Conservation (phyloP, 345 rosid species). For the Pugionium dolabratum region DNA sequence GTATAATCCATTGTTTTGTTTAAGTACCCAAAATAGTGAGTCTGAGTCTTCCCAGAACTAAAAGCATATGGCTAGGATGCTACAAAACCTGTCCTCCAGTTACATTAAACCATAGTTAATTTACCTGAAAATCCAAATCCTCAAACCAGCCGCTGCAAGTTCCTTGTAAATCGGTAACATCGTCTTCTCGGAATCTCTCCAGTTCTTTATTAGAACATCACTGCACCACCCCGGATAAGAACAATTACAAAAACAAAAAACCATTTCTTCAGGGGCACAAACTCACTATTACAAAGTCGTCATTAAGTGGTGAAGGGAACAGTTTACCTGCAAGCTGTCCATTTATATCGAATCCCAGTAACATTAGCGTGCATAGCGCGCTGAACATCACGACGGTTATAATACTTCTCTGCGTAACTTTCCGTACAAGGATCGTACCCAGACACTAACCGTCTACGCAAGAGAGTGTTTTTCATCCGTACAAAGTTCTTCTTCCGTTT, state of each 20-base stretch:
- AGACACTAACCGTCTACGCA: conserved; percentile 52
- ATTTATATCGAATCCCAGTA: conserved; percentile 71
- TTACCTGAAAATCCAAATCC: conserved; percentile 96
- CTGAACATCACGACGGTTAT: conserved; percentile 68
- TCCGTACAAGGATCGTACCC: conserved; percentile 92
- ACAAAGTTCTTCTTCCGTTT: conserved; percentile 34
- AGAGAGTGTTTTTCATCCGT: conserved; percentile 59
- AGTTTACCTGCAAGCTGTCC: conserved; percentile 91
- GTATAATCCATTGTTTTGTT: not conserved
- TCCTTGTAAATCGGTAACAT: conserved; percentile 75
- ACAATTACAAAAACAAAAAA: conserved; percentile 5
- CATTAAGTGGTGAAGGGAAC: not conserved
- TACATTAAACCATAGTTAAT: conserved; percentile 10
- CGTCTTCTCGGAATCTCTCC: conserved; percentile 79
- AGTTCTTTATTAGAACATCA: conserved; percentile 58
- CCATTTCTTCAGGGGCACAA: not conserved
- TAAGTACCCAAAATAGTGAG: not conserved
- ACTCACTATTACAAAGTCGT: not conserved
- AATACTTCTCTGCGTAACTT: conserved; percentile 83
- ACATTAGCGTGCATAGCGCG: conserved; percentile 82
- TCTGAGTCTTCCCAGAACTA: not conserved
- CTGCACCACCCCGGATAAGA: conserved; percentile 39
- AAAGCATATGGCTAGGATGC: not conserved
- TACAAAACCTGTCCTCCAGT: not conserved
- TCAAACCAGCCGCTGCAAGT: conserved; percentile 68